Conservation (phyloP, 148 eudicot genomes). For the Selenicereus undatus region DNA sequence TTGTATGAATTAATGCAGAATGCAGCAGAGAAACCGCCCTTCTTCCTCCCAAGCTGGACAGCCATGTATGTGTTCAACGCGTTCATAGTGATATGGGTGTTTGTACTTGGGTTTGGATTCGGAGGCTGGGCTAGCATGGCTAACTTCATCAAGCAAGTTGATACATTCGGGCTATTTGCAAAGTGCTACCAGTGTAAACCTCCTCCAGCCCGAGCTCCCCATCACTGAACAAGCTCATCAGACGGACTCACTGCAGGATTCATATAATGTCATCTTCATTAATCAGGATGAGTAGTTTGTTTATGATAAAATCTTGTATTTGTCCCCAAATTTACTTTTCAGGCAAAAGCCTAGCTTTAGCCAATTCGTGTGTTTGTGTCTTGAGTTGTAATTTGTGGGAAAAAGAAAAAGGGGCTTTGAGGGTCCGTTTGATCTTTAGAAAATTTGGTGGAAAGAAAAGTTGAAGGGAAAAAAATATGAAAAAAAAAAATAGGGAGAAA, state of each 20-base stretch:
- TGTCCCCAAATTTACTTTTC: background rate
- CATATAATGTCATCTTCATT: background rate
- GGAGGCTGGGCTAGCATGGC: conserved; percentile 26
- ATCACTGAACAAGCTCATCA: background rate
- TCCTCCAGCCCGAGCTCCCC: conserved; percentile 7
- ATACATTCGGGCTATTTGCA: conserved; percentile 10
- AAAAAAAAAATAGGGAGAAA: too few species aligned
- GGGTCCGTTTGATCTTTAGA: too few species aligned
- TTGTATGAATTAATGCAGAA: conserved; percentile 27
- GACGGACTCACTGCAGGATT: background rate
- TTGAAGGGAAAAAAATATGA: too few species aligned
- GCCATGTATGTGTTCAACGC: conserved; percentile 37
- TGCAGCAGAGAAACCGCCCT: conserved; percentile 51
- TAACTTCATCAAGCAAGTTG: conserved; percentile 13
- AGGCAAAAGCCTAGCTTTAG: background rate
- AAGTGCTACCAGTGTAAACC: conserved; percentile 24
- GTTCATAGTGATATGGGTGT: conserved; percentile 41
- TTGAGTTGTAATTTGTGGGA: background rate
- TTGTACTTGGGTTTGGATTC: conserved; percentile 45
- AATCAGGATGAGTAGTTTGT: background rate
- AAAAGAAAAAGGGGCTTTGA: background rate
- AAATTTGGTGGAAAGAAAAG: too few species aligned
- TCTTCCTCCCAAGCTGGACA: conserved; percentile 43
- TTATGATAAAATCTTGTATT: background rate
- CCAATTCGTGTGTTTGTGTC: background rate